These are phyloP conservation scores for Pochonia chlamydosporia DNA, from an alignment of 2,329 filamentous ascomycete genomes.

Conservation along the genomic window DNA sequence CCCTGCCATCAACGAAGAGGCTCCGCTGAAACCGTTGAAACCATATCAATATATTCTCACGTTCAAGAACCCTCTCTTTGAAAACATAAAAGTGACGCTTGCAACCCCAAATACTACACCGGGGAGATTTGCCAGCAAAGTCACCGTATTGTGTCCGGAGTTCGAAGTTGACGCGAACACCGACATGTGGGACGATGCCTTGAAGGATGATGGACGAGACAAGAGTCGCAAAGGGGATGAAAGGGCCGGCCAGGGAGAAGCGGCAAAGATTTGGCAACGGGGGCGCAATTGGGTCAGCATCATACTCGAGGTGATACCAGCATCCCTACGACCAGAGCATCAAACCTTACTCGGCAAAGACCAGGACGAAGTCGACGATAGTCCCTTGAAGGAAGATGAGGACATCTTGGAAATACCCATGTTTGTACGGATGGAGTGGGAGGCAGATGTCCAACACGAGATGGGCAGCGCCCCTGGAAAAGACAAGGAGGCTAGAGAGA, in stretches of 20 bases:
- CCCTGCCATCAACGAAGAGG: conserved; percentile 24
- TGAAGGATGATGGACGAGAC: conserved; percentile 48
- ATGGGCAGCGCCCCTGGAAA: conserved; percentile 47
- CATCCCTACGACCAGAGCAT: conserved; percentile 40
- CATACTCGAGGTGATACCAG: conserved; percentile 80
- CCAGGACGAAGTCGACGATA: conserved; percentile 34
- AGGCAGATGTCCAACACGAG: conserved; percentile 62
- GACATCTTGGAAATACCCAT: conserved; percentile 82
- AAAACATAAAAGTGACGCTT: conserved; percentile 78
- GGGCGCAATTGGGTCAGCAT: conserved; percentile 94
- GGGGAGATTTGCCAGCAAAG: conserved; percentile 67
- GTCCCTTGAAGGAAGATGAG: conserved; percentile 52
- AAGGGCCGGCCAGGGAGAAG: conserved; percentile 57
- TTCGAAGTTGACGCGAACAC: conserved; percentile 94
- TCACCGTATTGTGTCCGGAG: conserved; percentile 89
- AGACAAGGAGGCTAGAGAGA: conserved; percentile 63
- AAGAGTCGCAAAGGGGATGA: conserved; percentile 35
- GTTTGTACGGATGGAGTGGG: conserved; percentile 90
- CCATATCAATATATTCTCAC: conserved; percentile 80
- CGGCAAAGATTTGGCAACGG: conserved; percentile 93
- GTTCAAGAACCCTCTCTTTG: conserved; percentile 90
- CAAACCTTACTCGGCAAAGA: conserved; percentile 20
- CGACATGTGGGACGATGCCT: conserved; percentile 80
- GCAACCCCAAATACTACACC: conserved; percentile 78
- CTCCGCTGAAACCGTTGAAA: conserved; percentile 47